Base-by-base conservation (phyloP, 345 rosid genomes). In the Ceriops decandra region DNA sequence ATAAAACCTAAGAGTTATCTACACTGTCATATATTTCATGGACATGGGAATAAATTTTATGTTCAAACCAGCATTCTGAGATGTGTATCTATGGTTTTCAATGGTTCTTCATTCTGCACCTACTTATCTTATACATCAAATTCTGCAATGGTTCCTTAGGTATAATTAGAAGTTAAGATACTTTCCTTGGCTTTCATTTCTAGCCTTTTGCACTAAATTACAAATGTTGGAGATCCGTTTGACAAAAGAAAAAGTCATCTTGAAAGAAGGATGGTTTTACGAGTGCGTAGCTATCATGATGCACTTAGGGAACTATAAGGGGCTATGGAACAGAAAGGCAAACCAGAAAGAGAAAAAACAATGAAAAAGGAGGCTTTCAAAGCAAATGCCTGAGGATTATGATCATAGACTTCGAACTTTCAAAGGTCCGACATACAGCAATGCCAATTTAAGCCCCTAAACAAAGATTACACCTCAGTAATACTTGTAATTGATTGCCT, bases 341-440 rank as follows among this genome's bases (percentile, higher is more conserved):
- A 74, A 72, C 57, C 42, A 65, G 35, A 27, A 46, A 62, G 33
- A 57, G 24, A n/a, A 28, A 20, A 32, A 63, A 54, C 36, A 22
- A 66, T 10, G 15, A 38, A 9, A 11, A 62, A 59, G 36, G 32
- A 20, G 64, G 67, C 69, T 65, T 67, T 72, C 80, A 78, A 70
- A 68, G 76, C 67, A 70, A 80, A 73, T 16, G 26, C 73, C 58
- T 9, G 58, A 54, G 28, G 26, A 21, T 63, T 63, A 67, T 67
- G 69, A 74, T 57, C 69, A 59, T 60, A 67, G 68, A 68, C 57
- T 75, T 81, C 80, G 69, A 69, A 72, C 73, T 77, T 62, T 15
- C 69, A 53, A 72, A 61, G 60, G 71, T 76, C 64, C 68, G 1
- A 60, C n/a, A 9, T 32, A 60, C 53, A 68, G 64, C 67, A 72